Base-by-base conservation (phyloP, 192 early-diverging fungal genomes). In the Cetraspora pellucida region DNA sequence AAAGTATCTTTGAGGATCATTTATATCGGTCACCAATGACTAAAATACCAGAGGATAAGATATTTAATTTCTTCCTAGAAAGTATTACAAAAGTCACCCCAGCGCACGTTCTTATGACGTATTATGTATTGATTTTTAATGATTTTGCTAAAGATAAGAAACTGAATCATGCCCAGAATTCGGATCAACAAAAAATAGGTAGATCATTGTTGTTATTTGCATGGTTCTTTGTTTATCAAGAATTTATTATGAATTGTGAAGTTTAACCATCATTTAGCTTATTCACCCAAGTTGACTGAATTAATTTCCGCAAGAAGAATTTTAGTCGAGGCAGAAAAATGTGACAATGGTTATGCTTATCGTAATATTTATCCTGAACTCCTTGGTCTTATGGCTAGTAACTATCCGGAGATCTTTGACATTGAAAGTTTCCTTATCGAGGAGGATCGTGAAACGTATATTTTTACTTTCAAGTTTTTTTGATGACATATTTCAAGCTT, bases 371-470 rank as follows among this genome's bases (percentile, higher is more conserved):
- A 84, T 68, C 79, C 83, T 52, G 83, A 84, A 61, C 54, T 84
- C 27, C 37, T 82, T 5, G 60, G 55, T 21, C 73, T 82, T 5
- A 66, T 77, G 10, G 81, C 83, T 44, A 76, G 70, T 28, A 57
- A 78, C 31, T 84, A 75, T 59, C 83, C 83, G 11, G 81, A 84
- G 31, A 65, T 82, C 16, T 82, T 84, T 28, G 81, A 84, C 45
- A 72, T 84, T 58, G 67, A 46, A 13, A 81, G 73, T 54, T 78
- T 83, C 13, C n/a, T 83, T 5, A 52, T 68, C 2, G 58, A 72
- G 19, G 79, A 83, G 73, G 82, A 75, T 27, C 37, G 60, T 17
- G 8, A 50, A 10, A 54, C 4, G 65, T 64, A 37, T 73, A 72
- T 49, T 65, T 43, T 8, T 44, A 21, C 37, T 37, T 37, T n/a